Conservation (phyloP, 177 flowering plant species). For the Vitis hybrid region DNA sequence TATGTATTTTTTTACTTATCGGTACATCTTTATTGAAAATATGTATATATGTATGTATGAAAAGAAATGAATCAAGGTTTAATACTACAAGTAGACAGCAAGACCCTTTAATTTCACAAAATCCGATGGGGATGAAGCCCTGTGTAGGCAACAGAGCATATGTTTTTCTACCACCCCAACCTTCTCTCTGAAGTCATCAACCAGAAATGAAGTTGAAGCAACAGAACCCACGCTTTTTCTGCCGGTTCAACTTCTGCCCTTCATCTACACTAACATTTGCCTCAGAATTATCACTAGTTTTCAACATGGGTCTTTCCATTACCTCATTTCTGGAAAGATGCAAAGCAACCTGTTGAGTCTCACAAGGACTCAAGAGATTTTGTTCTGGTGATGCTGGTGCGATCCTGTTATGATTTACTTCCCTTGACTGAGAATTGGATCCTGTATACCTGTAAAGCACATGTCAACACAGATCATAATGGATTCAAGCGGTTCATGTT, state of each 20-base stretch:
- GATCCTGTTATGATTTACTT: conserved; percentile 32
- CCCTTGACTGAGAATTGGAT: conserved; percentile 30
- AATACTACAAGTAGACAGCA: too few relatives aligned
- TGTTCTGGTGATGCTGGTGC: conserved; percentile 36
- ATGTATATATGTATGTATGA: too few relatives aligned
- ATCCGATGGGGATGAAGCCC: too few relatives aligned
- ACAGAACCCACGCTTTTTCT: conserved; percentile 31
- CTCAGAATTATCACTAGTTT: conserved; percentile 9
- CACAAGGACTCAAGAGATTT: conserved; percentile 7
- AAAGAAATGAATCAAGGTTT: too few relatives aligned
- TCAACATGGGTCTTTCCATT: conserved; percentile 16
- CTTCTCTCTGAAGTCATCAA: not conserved
- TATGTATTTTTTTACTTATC: too few relatives aligned
- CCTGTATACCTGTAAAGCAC: conserved; percentile 31
- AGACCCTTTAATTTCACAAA: too few relatives aligned
- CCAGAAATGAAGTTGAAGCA: conserved; percentile 30
- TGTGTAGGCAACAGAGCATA: not conserved
- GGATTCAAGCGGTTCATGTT: too few relatives aligned
- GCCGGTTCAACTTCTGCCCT: conserved; percentile 13
- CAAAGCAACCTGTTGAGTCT: conserved; percentile 17
- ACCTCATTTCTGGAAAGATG: conserved; percentile 17
- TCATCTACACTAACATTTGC: conserved; percentile 16
- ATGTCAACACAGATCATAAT: not conserved
- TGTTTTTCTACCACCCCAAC: not conserved
- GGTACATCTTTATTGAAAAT: too few relatives aligned